Evolutionary conservation across 306 rosid genomes (phyloP).

Genomic region (Vicia faba): DNA sequence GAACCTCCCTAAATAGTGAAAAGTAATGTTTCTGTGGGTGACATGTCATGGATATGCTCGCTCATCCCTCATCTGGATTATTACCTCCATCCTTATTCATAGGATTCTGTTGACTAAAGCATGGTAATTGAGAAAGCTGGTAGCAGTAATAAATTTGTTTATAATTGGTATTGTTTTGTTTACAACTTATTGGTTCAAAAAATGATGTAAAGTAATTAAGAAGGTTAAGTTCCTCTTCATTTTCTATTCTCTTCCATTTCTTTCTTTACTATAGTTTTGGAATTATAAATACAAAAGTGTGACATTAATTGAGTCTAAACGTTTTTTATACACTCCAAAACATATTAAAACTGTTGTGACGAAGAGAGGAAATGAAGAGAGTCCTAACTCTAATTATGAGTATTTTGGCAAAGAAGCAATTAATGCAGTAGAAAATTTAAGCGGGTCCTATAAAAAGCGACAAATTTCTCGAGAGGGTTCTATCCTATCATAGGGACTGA

Average conservation of each 20-base stretch:
- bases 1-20: background rate
- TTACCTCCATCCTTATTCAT: background rate
- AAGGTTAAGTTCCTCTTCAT: too few relatives aligned
- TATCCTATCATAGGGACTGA: background rate
- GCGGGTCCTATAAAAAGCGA: background rate
- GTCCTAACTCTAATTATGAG: background rate
- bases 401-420: background rate
- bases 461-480: background rate
- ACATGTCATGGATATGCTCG: constrained; percentile 19
- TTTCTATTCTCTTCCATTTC: too few relatives aligned
- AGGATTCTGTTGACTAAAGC: background rate
- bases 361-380: too few relatives aligned
- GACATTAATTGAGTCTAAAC: too few relatives aligned
- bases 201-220: background rate
- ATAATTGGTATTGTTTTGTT: background rate
- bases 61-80: background rate
- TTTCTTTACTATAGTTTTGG: too few relatives aligned
- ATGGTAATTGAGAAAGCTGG: background rate
- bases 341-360: too few relatives aligned
- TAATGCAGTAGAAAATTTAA: background rate
- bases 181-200: background rate
- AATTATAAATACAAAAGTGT: too few relatives aligned
- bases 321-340: too few relatives aligned
- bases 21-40: constrained; percentile 9
- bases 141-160: background rate